Conservation (phyloP, 208 protist genomes). For the Leishmania major region DNA sequence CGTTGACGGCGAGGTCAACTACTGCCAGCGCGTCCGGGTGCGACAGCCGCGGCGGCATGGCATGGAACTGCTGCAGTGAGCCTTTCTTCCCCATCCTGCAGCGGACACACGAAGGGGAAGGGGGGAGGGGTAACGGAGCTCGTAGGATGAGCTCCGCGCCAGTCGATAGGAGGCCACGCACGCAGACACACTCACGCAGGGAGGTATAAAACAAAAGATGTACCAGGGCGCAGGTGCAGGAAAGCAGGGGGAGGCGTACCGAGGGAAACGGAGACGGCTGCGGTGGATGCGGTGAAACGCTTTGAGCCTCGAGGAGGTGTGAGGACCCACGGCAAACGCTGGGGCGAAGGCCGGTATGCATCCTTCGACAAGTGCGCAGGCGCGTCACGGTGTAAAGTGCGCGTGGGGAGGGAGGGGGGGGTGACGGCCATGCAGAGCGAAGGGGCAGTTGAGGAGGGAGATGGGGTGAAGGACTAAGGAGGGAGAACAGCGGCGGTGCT, state of each 20-base stretch:
- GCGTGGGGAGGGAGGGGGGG: neutral
- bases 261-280: neutral
- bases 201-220: neutral
- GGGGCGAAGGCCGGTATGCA: neutral
- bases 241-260: neutral
- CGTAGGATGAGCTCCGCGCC: neutral
- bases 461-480: neutral
- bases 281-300: neutral
- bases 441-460: neutral
- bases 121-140: neutral
- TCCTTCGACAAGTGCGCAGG: neutral
- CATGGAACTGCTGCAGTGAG: neutral
- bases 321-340: neutral
- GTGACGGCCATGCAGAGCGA: neutral
- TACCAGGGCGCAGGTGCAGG: neutral
- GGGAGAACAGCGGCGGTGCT: neutral
- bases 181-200: neutral
- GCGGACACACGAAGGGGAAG: neutral
- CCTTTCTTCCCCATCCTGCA: constrained; percentile 4
- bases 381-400: neutral
- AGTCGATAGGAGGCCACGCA: neutral
- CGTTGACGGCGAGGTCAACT: constrained; percentile 25
- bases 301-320: neutral
- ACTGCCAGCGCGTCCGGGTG: constrained; percentile 15
- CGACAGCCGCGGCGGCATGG: neutral